Evolutionary conservation across 192 early-diverging fungal species (phyloP).

Genomic region (Hyaloraphidium curvatum): DNA sequence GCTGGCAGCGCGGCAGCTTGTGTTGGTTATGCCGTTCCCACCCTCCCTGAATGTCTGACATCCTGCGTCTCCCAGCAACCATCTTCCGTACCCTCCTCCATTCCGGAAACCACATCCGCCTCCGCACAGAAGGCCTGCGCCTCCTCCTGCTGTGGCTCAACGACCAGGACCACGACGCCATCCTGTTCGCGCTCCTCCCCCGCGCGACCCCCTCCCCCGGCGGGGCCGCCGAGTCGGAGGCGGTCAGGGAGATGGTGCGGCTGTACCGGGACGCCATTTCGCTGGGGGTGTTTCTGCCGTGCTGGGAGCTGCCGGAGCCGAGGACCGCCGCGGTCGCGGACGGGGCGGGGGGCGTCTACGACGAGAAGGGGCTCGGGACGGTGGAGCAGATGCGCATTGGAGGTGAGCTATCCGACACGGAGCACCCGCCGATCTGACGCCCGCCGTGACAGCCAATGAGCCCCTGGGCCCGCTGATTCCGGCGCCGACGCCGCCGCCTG

Average conservation of each 20-base stretch:
- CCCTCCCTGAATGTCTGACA: slow-evolving; percentile 4
- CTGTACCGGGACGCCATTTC: slow-evolving; percentile 1
- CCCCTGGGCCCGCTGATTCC: no score
- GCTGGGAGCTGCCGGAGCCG: background rate
- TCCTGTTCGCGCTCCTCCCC: background rate
- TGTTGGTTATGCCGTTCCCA: slow-evolving; percentile 18
- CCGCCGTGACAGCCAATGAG: no score
- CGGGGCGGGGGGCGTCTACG: background rate
- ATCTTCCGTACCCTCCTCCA: slow-evolving; percentile 42
- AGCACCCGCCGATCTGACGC: no score
- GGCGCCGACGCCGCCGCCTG: no score
- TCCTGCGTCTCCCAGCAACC: slow-evolving; percentile 19
- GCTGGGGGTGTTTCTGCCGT: background rate
- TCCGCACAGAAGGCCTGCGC: slow-evolving; percentile 51
- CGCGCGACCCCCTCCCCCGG: background rate
- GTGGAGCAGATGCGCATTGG: no score
- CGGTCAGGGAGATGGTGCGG: background rate
- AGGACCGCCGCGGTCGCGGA: background rate
- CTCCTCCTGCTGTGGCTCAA: slow-evolving; percentile 56
- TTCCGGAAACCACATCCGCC: slow-evolving; percentile 41
- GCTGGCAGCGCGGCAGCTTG: slow-evolving; percentile 49
- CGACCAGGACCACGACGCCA: slow-evolving; percentile 32
- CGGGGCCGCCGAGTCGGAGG: no score
- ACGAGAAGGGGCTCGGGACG: no score
- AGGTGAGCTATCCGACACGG: no score